Conservation (phyloP, 495 filamentous ascomycete genomes). For the Aspergillus carlsbadensis region DNA sequence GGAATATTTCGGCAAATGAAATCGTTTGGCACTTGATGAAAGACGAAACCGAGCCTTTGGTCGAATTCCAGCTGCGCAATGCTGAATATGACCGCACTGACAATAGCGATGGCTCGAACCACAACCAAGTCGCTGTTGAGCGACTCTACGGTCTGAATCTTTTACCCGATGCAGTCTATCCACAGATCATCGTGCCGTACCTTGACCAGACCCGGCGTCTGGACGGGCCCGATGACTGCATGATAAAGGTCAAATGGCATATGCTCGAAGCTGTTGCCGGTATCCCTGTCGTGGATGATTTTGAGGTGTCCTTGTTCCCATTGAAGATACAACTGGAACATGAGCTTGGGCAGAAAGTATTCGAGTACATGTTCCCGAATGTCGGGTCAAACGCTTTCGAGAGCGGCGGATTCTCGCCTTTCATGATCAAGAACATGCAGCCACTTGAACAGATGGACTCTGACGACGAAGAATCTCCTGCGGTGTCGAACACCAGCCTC, state of each 20-base stretch:
- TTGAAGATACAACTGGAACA: conserved; percentile 92
- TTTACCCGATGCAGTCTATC: conserved; percentile 86
- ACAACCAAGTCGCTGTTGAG: conserved; percentile 85
- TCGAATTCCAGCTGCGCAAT: conserved; percentile 87
- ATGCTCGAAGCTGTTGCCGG: conserved; percentile 98
- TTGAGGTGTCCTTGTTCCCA: conserved; percentile 91
- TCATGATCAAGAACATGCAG: conserved; percentile 76
- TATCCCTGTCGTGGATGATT: conserved; percentile 95
- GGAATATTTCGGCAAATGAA: conserved; percentile 86
- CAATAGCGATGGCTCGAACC: conserved; percentile 94
- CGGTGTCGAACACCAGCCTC: conserved; percentile 26
- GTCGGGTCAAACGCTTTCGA: conserved; percentile 57
- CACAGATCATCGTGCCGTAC: conserved; percentile 91
- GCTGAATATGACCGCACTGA: conserved; percentile 91
- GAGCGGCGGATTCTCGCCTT: conserved; percentile 72
- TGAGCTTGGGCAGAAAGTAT: conserved; percentile 89
- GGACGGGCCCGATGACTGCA: conserved; percentile 58
- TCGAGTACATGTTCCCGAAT: conserved; percentile 97
- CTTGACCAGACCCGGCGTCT: conserved; percentile 59
- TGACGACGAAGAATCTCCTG: conserved; percentile 34
- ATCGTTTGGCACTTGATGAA: conserved; percentile 96
- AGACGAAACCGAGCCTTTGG: conserved; percentile 80
- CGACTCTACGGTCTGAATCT: conserved; percentile 83
- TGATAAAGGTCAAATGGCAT: conserved; percentile 93
- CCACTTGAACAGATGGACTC: conserved; percentile 57